A percentile compares a stretch with the other conserved stretches of the same genome.
These are phyloP conservation scores for Cladophialophora carrionii DNA, from an alignment of 2,329 filamentous ascomycete genomes.

Conservation along the genomic window DNA sequence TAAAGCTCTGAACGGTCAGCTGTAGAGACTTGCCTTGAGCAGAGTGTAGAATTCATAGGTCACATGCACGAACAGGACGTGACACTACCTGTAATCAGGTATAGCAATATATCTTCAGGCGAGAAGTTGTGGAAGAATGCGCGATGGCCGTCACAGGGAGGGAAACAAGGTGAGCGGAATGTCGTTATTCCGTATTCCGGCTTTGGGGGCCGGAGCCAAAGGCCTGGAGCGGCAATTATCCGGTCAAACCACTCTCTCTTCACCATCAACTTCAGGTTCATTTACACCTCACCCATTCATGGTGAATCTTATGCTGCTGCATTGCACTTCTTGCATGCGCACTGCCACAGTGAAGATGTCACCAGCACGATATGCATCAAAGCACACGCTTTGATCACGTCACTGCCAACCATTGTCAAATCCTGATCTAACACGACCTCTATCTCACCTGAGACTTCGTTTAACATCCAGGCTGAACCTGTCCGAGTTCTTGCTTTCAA, in stretches of 20 bases:
- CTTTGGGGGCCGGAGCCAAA: not conserved
- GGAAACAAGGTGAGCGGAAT: not conserved
- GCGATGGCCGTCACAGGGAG: not conserved
- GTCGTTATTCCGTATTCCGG: not conserved
- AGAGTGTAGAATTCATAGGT: not conserved
- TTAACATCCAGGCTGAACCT: not conserved
- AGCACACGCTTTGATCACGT: not conserved
- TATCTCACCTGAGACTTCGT: not conserved
- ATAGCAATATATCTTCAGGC: not conserved
- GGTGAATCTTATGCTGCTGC: not conserved
- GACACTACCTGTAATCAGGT: not conserved
- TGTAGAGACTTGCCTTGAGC: not conserved
- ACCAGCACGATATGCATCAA: not conserved
- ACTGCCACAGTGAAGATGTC: conserved; percentile 5
- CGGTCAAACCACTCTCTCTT: not conserved
- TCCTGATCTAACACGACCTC: not conserved
- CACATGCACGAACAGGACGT: not conserved
- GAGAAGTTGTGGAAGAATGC: not conserved
- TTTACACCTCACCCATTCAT: not conserved
- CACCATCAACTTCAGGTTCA: not conserved
- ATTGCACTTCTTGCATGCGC: not conserved
- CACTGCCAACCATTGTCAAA: not conserved
- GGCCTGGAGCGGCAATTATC: not conserved
- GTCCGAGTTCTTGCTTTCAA: not conserved
- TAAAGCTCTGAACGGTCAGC: not conserved